These are phyloP conservation scores for Crinitomyces ghanaensis DNA, from an alignment of 805 yeast species.

Conservation along the genomic window DNA sequence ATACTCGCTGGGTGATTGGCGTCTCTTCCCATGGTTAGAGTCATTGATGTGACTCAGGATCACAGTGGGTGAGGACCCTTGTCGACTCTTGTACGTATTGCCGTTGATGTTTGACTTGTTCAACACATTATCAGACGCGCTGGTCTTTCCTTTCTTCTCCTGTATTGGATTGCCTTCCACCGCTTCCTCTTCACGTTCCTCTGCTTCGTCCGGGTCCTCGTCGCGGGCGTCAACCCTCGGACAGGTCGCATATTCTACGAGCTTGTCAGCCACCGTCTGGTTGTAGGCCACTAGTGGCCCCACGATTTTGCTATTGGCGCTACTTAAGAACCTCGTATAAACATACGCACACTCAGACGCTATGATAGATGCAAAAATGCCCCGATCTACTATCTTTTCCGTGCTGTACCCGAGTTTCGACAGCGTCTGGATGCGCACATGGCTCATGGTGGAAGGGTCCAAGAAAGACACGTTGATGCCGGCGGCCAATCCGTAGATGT, in stretches of 20 bases:
- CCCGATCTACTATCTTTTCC: conserved; percentile 19
- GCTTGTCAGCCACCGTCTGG: conserved; percentile 13
- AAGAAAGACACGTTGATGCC: conserved; percentile 38
- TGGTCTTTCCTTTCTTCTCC: no score
- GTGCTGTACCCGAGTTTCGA: conserved; percentile 19
- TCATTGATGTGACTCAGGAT: no score
- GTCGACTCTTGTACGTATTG: no score
- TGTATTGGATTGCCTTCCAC: no score
- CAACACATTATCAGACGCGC: no score
- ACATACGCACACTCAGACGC: conserved; percentile 30
- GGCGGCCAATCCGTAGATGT: conserved; percentile 30
- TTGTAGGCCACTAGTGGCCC: conserved; percentile 25
- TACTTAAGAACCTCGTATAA: conserved; percentile 26
- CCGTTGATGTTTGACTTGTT: no score
- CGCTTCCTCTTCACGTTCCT: no score
- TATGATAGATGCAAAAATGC: conserved; percentile 28
- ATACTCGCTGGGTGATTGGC: no score
- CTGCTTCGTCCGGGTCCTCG: no score
- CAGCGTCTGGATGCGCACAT: conserved; percentile 15
- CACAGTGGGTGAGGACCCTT: no score
- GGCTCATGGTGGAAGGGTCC: conserved; percentile 21
- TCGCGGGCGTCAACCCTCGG: no score
- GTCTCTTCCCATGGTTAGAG: no score
- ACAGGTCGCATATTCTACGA: conserved; percentile 23
- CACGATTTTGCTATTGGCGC: conserved; percentile 25